Conservation (phyloP, 1,284 basidiomycete genomes). For the Rhodofomes roseus region DNA sequence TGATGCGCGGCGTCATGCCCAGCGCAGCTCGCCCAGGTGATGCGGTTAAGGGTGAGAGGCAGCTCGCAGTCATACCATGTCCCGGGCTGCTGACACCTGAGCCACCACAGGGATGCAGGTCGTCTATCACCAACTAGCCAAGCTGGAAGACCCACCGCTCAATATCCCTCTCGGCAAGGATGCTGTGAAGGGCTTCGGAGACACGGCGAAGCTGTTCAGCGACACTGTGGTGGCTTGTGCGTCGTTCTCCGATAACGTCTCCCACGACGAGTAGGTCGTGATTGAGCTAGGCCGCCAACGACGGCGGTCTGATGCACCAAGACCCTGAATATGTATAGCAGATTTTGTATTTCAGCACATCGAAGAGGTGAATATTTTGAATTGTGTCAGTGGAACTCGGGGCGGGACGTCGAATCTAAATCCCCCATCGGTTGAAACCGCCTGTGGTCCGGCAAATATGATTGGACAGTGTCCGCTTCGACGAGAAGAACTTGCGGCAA, state of each 20-base stretch:
- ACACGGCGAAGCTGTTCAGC: not conserved
- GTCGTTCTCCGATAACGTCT: not conserved
- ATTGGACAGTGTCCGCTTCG: not conserved
- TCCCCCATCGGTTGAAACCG: not conserved
- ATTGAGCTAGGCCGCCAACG: too few species aligned
- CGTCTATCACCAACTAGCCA: not conserved
- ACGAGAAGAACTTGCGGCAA: constrained; percentile 1
- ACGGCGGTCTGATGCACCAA: too few species aligned
- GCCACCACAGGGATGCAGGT: not conserved
- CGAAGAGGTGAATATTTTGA: too few species aligned
- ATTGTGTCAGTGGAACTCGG: too few species aligned
- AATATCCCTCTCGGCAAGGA: constrained; percentile 1
- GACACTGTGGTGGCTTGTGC: not conserved
- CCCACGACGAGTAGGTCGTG: too few species aligned
- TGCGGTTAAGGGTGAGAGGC: not conserved
- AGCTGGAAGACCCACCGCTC: not conserved
- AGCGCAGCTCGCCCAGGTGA: not conserved
- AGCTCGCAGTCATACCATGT: too few species aligned
- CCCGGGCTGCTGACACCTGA: not conserved
- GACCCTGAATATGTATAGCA: too few species aligned
- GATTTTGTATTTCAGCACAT: too few species aligned
- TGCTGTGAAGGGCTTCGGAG: not conserved
- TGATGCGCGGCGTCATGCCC: not conserved
- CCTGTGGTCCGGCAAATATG: not conserved
- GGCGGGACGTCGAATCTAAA: not conserved